Evolutionary conservation across 805 yeast genomes (phyloP).

Genomic region (Candida nitratophila): DNA sequence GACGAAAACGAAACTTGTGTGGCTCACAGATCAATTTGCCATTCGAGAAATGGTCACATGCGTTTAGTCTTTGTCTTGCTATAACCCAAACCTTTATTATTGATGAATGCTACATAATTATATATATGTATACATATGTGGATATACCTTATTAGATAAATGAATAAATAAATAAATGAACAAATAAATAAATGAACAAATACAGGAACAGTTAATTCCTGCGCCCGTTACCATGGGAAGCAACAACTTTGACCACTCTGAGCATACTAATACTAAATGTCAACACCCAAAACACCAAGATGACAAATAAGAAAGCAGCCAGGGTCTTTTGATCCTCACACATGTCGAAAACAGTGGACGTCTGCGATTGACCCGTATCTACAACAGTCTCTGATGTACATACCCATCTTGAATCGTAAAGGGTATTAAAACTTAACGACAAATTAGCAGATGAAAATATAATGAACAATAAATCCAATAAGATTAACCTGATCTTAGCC

Average conservation of each 20-base stretch:
- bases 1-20: too few species aligned
- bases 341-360: conserved; percentile 34
- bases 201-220: not conserved
- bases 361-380: conserved; percentile 22
- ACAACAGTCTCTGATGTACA: conserved; percentile 29
- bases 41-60: too few species aligned
- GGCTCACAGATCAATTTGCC: too few species aligned
- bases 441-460: conserved; percentile 85
- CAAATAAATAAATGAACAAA: not conserved
- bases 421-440: conserved; percentile 76
- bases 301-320: conserved; percentile 71
- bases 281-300: conserved; percentile 74
- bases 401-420: conserved; percentile 79
- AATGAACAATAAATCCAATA: conserved; percentile 80
- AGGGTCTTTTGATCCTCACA: conserved; percentile 76
- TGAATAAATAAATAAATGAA: not conserved
- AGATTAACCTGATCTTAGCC: conserved; percentile 71
- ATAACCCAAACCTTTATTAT: too few species aligned
- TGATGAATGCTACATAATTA: too few species aligned
- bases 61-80: too few species aligned
- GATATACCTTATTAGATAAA: not conserved
- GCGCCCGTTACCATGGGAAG: not conserved
- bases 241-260: conserved; percentile 68
- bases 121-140: too few species aligned
- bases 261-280: conserved; percentile 79